phyloP scores from a whole-genome alignment of 2,329 filamentous ascomycete species.

The Colletotrichum graminicola region DNA sequence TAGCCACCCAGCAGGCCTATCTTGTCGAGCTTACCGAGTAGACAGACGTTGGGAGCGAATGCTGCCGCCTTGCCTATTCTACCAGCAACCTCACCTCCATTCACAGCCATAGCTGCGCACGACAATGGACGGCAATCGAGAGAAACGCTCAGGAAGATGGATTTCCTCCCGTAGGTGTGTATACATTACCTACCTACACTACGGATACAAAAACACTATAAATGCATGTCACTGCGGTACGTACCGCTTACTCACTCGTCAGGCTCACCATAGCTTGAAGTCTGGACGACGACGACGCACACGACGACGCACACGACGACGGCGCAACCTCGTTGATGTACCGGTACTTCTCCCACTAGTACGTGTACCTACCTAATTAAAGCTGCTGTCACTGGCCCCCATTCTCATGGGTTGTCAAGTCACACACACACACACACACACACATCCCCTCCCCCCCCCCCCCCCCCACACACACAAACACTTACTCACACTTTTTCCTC shows the following conservation, averaged over 20 bases:
- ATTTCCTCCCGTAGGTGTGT: not conserved
- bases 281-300: too few species aligned
- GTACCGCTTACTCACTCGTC: not conserved
- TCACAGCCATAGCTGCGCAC: not conserved
- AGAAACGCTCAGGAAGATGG: not conserved
- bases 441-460: not conserved
- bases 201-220: too few species aligned
- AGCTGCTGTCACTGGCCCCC: constrained; percentile 31
- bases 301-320: not conserved
- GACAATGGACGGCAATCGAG: not conserved
- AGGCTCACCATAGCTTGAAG: not conserved
- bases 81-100: not conserved
- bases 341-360: not conserved
- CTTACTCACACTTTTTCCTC: constrained; percentile 15
- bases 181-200: too few species aligned
- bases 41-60: not conserved
- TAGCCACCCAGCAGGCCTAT: not conserved
- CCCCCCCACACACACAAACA: constrained; percentile 14
- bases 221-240: not conserved
- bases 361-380: constrained; percentile 3
- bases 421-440: not conserved
- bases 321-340: not conserved
- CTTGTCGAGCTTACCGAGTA: too few species aligned
- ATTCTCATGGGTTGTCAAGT: not conserved
- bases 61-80: not conserved